Base-by-base conservation (phyloP, 2,329 filamentous ascomycete species). In the Dryadomyces quercivorus region DNA sequence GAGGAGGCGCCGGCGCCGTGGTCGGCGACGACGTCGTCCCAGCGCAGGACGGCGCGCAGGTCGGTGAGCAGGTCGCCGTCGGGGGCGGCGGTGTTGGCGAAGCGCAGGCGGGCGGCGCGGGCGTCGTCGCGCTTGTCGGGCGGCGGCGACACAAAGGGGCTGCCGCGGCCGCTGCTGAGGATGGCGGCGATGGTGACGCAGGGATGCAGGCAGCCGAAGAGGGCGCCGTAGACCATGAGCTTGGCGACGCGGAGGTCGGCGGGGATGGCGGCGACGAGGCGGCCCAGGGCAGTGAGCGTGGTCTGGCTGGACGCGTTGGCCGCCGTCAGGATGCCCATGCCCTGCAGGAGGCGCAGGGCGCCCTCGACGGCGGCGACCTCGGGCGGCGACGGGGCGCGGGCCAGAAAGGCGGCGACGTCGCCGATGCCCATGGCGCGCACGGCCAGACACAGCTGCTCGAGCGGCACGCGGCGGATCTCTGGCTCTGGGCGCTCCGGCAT, bases 391-490 rank as follows among this genome's bases (percentile, higher is more conserved):
- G 95, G 81, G 0, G 92, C 93, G 50, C 88, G 85, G 1, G 84
- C 84, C 12, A 98, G 76, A 70, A 98, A 98, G 2, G 71, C 73
- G 5, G 82, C 78, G 1, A 97, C 87, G 61, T 96, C 86, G 52
- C 79, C 76, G 55, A 95, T 86, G 1, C 90, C 92, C 90, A 97
- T 97, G 18, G 92, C 90, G 59, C 93, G 87, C 46, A 98, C 93
- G 0, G 90, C 94, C 5, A 98, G 75, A 66, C 92, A 97, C 26
- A 97, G 80, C 64, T 97, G 92, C 67, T 98, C 93, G 1, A 98
- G 74, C 1, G 93, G 91, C 2, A 97, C 92, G 57, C 93, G 81
- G 34, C 89, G 81, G 61, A 98, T 96, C 67, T 98, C 93, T 0
- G 93, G 93, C 56, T 96, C 90, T 1, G 93, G 90, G 8, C 92